A percentile compares a stretch with the other conserved stretches of the same genome.
Evolutionary conservation across 805 yeast species (phyloP).

Genomic region (Yarrowia sp.): DNA sequence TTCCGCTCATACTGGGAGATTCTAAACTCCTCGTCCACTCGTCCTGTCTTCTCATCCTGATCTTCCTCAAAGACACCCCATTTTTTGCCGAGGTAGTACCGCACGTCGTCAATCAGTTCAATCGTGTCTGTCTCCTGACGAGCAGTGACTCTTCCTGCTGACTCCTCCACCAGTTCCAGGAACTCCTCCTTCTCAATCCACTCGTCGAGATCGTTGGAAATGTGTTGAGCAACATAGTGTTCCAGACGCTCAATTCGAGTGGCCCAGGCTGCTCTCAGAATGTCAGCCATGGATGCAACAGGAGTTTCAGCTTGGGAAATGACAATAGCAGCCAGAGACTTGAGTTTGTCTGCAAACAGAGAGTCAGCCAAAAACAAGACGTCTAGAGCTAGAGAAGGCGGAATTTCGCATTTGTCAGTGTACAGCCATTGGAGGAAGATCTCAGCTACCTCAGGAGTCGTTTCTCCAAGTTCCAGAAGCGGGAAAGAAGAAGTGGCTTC

Average conservation of each 20-base stretch:
- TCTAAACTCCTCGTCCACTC: slow-evolving; percentile 43
- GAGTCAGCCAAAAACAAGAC: slow-evolving; percentile 66
- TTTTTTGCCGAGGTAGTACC: slow-evolving; percentile 62
- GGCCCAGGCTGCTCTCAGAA: slow-evolving; percentile 71
- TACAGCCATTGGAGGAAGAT: slow-evolving; percentile 63
- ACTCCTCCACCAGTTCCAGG: slow-evolving; percentile 52
- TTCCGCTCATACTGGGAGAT: slow-evolving; percentile 48
- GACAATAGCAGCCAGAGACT: slow-evolving; percentile 65
- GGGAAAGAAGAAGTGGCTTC: slow-evolving; percentile 54
- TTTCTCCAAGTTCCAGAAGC: slow-evolving; percentile 49
- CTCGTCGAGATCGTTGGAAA: slow-evolving; percentile 59
- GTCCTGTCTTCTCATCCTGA: slow-evolving; percentile 35
- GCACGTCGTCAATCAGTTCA: slow-evolving; percentile 78
- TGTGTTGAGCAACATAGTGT: slow-evolving; percentile 62
- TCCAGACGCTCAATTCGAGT: slow-evolving; percentile 70
- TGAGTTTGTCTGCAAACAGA: slow-evolving; percentile 61
- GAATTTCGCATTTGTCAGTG: slow-evolving; percentile 63
- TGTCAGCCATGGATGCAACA: slow-evolving; percentile 58
- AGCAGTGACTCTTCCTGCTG: slow-evolving; percentile 62
- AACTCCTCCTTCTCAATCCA: slow-evolving; percentile 54
- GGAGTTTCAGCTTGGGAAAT: slow-evolving; percentile 50
- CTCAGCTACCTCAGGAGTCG: slow-evolving; percentile 55
- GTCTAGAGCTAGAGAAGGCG: slow-evolving; percentile 60
- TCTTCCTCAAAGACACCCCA: slow-evolving; percentile 46
- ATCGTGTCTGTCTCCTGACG: slow-evolving; percentile 81